Percentiles rank a stretch among this genome's conserved stretches.
These are phyloP conservation scores for Aspergillus novofumigatus DNA, from an alignment of 2,329 filamentous ascomycete species.

Conservation along the genomic window DNA sequence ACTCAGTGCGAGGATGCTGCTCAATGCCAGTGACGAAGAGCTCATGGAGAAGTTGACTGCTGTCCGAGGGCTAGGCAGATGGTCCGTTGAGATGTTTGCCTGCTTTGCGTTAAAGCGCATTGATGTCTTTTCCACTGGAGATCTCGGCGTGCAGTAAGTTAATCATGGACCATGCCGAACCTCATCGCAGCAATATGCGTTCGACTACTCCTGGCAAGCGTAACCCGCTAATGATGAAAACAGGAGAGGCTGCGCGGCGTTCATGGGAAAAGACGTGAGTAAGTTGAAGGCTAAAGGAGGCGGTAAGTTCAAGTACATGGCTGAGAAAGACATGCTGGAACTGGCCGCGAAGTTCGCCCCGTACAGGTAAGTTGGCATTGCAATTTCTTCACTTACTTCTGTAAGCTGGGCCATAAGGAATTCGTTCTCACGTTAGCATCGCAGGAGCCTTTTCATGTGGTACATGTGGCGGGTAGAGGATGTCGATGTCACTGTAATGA, in stretches of 20 bases:
- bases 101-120: slow-evolving; percentile 90
- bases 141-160: slow-evolving; percentile 79
- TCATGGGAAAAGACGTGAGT: slow-evolving; percentile 73
- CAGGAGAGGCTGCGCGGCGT: slow-evolving; percentile 80
- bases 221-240: slow-evolving; percentile 9
- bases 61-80: slow-evolving; percentile 79
- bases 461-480: slow-evolving; percentile 91
- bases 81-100: slow-evolving; percentile 98
- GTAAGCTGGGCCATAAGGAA: not conserved
- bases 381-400: not conserved
- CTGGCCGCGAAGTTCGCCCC: slow-evolving; percentile 75
- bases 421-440: slow-evolving; percentile 13
- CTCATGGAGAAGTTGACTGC: slow-evolving; percentile 77
- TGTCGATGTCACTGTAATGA: slow-evolving; percentile 62
- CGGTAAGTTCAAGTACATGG: slow-evolving; percentile 98
- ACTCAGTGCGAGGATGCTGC: slow-evolving; percentile 69
- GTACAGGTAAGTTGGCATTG: slow-evolving; percentile 56
- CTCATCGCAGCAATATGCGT: not conserved
- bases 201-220: not conserved
- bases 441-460: slow-evolving; percentile 90
- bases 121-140: slow-evolving; percentile 89
- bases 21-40: slow-evolving; percentile 77
- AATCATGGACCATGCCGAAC: not conserved
- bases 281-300: slow-evolving; percentile 75
- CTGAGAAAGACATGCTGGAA: slow-evolving; percentile 84